Evolutionary conservation across 352 stramenopile genomes (phyloP).

Genomic region (Phytophthora quininea): DNA sequence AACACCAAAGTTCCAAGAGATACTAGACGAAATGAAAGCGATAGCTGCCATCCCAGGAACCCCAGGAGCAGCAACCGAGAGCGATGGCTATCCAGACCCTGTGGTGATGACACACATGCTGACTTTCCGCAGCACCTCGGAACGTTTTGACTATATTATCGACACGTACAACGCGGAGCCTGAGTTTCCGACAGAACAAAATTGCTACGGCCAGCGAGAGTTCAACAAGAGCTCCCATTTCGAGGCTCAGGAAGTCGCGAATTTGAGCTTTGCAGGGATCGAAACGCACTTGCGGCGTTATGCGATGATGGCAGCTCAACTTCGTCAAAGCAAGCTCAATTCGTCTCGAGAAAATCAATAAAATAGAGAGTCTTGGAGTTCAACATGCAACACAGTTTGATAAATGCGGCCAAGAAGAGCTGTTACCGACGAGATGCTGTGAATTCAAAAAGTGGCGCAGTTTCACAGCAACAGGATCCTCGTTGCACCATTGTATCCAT

Average conservation of each 20-base stretch:
- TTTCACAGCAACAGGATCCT: background rate
- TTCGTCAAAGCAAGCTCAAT: constrained; percentile 7
- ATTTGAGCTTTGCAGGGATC: constrained; percentile 20
- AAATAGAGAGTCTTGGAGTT: background rate
- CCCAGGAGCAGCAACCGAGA: background rate
- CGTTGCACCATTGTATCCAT: background rate
- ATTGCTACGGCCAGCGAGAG: constrained; percentile 51
- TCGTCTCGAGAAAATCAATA: constrained; percentile 3
- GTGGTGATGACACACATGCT: constrained; percentile 68
- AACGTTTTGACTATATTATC: constrained; percentile 44
- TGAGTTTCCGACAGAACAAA: constrained; percentile 46
- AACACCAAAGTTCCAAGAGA: constrained; percentile 29
- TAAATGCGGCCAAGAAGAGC: no score
- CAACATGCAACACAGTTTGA: background rate
- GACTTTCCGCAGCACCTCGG: constrained; percentile 52
- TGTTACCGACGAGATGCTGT: no score
- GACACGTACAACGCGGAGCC: constrained; percentile 51
- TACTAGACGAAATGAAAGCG: constrained; percentile 21
- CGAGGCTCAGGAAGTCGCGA: constrained; percentile 11
- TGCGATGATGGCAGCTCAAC: constrained; percentile 19
- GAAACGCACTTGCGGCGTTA: constrained; percentile 14
- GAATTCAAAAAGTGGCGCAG: no score
- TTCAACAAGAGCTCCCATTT: constrained; percentile 17
- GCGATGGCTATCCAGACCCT: constrained; percentile 41
- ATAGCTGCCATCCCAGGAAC: constrained; percentile 6